Conservation (phyloP, 2,329 filamentous ascomycete species). For the Aureobasidium sp. region DNA sequence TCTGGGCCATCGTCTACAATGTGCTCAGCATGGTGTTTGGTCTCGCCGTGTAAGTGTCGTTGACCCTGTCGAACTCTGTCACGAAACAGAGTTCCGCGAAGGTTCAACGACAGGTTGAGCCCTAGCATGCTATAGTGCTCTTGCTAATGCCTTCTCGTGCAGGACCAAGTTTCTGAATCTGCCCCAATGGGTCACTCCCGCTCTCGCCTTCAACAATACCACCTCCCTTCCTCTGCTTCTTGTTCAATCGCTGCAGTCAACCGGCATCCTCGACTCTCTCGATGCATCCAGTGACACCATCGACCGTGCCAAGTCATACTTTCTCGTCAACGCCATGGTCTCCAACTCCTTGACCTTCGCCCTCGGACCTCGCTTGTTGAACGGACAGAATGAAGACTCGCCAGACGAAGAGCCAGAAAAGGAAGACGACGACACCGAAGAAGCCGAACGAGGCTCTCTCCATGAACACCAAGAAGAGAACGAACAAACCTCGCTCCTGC, state of each 20-base stretch:
- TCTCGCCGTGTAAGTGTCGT: conserved; percentile 24
- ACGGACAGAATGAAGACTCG: conserved; percentile 37
- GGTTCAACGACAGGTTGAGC: not conserved
- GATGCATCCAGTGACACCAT: conserved; percentile 44
- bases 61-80: not conserved
- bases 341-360: conserved; percentile 59
- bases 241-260: conserved; percentile 46
- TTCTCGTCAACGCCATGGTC: conserved; percentile 59
- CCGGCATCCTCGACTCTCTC: conserved; percentile 48
- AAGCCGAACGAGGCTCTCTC: conserved; percentile 23
- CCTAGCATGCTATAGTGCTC: not conserved
- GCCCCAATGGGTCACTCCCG: conserved; percentile 48
- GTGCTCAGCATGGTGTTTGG: conserved; percentile 43
- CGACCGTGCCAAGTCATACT: conserved; percentile 57
- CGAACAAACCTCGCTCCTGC: conserved; percentile 48
- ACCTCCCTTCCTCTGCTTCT: conserved; percentile 48
- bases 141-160: not conserved
- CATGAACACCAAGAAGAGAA: conserved; percentile 26
- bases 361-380: conserved; percentile 53
- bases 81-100: not conserved
- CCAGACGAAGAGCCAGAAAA: conserved; percentile 26
- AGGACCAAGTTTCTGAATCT: conserved; percentile 40
- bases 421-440: conserved; percentile 22
- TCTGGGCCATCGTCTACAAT: conserved; percentile 48
- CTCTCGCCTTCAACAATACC: conserved; percentile 53